phyloP scores from a whole-genome alignment of 768 basidiomycete genomes.

The Lanmaoa pseudosensibilis region DNA sequence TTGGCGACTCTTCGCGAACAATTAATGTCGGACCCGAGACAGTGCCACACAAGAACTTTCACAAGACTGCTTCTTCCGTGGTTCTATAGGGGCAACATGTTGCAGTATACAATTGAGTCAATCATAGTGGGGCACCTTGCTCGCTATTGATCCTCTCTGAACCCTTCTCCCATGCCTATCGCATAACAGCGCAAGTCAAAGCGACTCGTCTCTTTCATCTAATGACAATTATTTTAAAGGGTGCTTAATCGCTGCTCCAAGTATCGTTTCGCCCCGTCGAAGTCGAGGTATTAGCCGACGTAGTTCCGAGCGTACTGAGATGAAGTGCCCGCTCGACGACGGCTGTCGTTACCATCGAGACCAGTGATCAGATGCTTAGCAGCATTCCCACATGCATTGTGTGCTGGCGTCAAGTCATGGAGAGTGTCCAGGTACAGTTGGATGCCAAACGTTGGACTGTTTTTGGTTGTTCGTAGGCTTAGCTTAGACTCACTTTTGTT shows the following conservation, averaged over 20 bases:
- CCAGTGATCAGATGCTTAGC: not conserved
- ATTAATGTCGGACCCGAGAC: not conserved
- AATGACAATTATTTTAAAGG: no score
- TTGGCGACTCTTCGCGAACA: not conserved
- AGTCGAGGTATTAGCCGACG: no score
- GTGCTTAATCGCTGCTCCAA: no score
- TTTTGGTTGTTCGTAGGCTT: not conserved
- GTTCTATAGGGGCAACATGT: not conserved
- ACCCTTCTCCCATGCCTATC: not conserved
- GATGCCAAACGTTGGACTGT: not conserved
- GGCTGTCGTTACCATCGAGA: not conserved
- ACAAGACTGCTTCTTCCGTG: not conserved
- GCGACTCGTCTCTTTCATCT: no score
- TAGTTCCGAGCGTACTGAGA: no score
- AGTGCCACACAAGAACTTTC: not conserved
- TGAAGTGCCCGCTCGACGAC: not conserved
- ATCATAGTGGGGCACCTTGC: not conserved
- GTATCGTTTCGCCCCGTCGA: no score
- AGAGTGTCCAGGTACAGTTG: no score
- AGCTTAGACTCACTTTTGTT: not conserved
- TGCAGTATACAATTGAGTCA: no score
- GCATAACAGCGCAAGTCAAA: not conserved
- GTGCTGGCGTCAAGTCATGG: no score
- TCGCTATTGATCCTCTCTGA: no score
- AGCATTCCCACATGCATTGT: not conserved